A percentile compares a stretch with the other conserved stretches of the same genome.
phyloP scores from a whole-genome alignment of 306 rosid genomes.

The Casuarina cunninghamiana region DNA sequence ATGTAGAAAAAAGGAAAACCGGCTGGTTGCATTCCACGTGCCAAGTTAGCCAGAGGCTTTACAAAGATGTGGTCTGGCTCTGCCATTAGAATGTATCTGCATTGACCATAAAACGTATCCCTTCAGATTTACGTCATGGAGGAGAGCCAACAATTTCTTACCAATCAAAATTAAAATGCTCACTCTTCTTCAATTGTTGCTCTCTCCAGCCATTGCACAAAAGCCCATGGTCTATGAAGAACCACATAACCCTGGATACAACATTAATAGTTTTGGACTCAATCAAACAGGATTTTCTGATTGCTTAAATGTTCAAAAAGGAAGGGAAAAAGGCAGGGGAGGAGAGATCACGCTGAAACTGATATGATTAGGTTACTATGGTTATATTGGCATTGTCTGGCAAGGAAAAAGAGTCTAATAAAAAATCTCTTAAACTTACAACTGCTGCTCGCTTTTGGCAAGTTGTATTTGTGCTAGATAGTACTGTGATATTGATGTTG shows the following conservation, averaged over 20 bases:
- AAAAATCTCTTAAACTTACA: not conserved
- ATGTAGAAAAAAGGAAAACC: constrained; percentile 88
- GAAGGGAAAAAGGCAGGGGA: not conserved
- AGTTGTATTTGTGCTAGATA: not conserved
- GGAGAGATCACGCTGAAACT: constrained; percentile 12
- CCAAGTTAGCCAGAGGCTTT: constrained; percentile 86
- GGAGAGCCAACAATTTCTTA: constrained; percentile 1
- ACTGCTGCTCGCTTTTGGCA: not conserved
- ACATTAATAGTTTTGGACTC: not conserved
- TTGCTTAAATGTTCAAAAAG: not conserved
- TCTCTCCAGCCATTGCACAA: constrained; percentile 95
- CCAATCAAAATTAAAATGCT: constrained; percentile 24
- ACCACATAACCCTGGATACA: constrained; percentile 77
- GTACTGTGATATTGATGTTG: not conserved
- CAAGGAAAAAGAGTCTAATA: not conserved
- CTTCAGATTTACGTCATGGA: constrained; percentile 36
- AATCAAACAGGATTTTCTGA: constrained; percentile 4
- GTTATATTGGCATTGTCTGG: not conserved
- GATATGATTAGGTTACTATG: constrained; percentile 3
- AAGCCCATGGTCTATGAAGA: constrained; percentile 96
- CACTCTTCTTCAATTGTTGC: constrained; percentile 85
- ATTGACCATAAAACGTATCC: constrained; percentile 37
- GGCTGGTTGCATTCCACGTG: constrained; percentile 55
- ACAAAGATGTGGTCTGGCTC: constrained; percentile 90
- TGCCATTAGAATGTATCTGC: constrained; percentile 97